Base-by-base conservation (phyloP, 305 asterid species). In the Fraxinus albicans region DNA sequence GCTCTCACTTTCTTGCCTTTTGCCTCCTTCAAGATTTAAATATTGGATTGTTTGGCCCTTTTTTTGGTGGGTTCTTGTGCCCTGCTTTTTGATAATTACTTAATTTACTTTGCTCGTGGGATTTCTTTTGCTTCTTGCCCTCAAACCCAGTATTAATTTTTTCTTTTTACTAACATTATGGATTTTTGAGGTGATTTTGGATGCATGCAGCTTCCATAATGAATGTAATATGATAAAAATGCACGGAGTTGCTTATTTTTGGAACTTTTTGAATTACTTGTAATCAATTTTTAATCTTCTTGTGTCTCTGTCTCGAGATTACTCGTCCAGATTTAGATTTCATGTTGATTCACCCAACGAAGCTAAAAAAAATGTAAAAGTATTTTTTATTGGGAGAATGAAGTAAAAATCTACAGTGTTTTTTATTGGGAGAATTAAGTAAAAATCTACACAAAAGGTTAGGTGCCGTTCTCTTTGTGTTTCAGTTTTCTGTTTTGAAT, bases 1-100 rank as follows among this genome's bases (percentile, higher is more conserved):
- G 60, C 85, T 83, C 82, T 87, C 88, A 77, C 86, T 89, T 83
- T 85, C 89, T 81, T 9, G 21, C 76, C 79, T 29, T 23, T 53
- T 13, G 84, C 76, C 82, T 81, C 70, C 78, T 79, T 79, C 80
- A 82, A 69, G 75, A 69, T 29, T 69, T 69, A 70, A 79, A 38
- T 74, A 63, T 83, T 50, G 77, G 81, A 25, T 25, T 87, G 79
- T 76, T 79, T 86, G 89, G 85, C 87, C 84, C 86, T 85, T 76
- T 80, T 84, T 80, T 85, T 87, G 78, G 78, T 89, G 86, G 87
- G 89, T 82, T 58, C 21, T 80, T 82, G 67, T 85, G 88, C 84
- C 77, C 58, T 82, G 77, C 72, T 65, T 42, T 58, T 21, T 63
- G 2, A 69, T 69, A 69, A 31, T 73, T 33, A 38, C 67, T 76